phyloP scores from a whole-genome alignment of 331 rosid genomes.

The Cucumis variabilis region DNA sequence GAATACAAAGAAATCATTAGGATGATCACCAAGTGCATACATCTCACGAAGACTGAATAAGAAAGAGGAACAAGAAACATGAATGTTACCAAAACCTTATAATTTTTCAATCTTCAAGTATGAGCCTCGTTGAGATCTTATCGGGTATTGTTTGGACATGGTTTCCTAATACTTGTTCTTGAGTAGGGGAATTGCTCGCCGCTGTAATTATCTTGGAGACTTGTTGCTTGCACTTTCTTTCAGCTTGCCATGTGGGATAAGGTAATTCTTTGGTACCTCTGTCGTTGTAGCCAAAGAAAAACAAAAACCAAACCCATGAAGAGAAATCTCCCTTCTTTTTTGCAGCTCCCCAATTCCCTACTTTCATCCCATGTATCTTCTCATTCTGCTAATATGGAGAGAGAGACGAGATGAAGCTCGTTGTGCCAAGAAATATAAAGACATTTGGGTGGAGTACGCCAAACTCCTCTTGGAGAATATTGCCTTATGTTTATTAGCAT shows the following conservation, averaged over 20 bases:
- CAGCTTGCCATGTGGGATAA: constrained; percentile 95
- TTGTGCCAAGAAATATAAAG: constrained; percentile 65
- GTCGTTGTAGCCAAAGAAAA: not conserved
- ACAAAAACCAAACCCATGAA: not conserved
- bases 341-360: constrained; percentile 95
- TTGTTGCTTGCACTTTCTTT: constrained; percentile 92
- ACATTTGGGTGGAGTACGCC: constrained; percentile 57
- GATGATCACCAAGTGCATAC: not conserved
- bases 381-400: constrained; percentile 85
- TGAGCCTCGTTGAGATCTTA: not conserved
- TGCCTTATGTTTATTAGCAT: constrained; percentile 56
- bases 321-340: constrained; percentile 32
- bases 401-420: constrained; percentile 73
- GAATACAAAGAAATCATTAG: constrained; percentile 11
- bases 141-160: not conserved
- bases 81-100: not conserved
- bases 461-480: constrained; percentile 63
- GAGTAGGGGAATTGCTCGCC: constrained; percentile 93
- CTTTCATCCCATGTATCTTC: constrained; percentile 93
- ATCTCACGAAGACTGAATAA: not conserved
- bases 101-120: not conserved
- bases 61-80: not conserved
- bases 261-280: constrained; percentile 51
- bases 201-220: constrained; percentile 94
- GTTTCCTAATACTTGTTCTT: constrained; percentile 12